Conservation (phyloP, 331 rosid genomes). For the Pyrus hybrid region DNA sequence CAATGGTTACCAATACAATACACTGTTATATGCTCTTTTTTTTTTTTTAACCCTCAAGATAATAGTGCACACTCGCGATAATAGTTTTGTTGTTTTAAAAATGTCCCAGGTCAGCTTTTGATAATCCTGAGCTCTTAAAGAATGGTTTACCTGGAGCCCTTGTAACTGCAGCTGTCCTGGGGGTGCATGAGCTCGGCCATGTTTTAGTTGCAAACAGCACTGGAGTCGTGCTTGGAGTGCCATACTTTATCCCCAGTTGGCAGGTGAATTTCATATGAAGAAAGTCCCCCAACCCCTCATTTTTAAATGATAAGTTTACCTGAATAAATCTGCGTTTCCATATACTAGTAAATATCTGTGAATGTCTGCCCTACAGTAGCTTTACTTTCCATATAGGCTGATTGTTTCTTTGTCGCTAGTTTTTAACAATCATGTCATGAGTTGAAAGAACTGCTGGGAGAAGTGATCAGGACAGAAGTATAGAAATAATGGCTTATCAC, state of each 20-base stretch:
- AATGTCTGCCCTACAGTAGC: not conserved
- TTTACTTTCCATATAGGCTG: not conserved
- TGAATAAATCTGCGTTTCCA: not conserved
- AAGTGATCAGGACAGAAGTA: not conserved
- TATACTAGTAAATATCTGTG: not conserved
- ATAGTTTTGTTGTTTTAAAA: not conserved
- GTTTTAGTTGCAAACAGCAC: constrained; percentile 49
- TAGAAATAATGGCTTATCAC: not conserved
- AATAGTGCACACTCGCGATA: not conserved
- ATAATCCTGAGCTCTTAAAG: constrained; percentile 76
- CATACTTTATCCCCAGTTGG: constrained; percentile 96
- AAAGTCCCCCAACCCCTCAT: not conserved
- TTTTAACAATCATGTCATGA: not conserved
- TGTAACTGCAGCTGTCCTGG: constrained; percentile 73
- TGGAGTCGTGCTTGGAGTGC: constrained; percentile 87
- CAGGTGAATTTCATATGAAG: constrained; percentile 45
- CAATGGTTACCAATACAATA: no score
- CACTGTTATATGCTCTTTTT: no score
- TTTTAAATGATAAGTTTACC: not conserved
- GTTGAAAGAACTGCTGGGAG: not conserved
- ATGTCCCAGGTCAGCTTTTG: constrained; percentile 81
- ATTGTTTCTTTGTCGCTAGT: not conserved
- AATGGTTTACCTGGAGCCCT: constrained; percentile 92
- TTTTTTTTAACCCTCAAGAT: no score
- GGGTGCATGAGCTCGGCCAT: constrained; percentile 81